Conservation (phyloP, 257 asterid species). For the Ilex aquifolium region DNA sequence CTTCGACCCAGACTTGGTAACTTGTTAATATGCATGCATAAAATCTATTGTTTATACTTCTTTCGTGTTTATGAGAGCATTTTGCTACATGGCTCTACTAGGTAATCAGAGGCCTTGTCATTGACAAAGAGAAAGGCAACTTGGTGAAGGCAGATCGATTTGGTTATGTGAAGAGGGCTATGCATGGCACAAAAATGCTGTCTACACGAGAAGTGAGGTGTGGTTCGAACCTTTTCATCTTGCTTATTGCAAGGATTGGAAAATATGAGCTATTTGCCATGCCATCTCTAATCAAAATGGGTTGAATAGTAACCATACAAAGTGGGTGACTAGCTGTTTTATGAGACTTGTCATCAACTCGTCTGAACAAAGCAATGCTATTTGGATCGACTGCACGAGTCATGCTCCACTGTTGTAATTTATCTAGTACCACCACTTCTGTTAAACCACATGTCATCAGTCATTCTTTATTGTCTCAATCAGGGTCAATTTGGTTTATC, state of each 20-base stretch:
- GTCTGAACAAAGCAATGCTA: too few relatives aligned
- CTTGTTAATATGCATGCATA: background rate
- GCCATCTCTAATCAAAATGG: too few relatives aligned
- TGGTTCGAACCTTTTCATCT: constrained; percentile 17
- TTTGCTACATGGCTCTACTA: constrained; percentile 19
- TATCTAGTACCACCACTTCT: too few relatives aligned
- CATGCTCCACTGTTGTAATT: too few relatives aligned
- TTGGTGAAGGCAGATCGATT: constrained; percentile 85
- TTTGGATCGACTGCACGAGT: too few relatives aligned
- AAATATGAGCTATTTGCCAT: background rate
- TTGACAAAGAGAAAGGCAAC: constrained; percentile 85
- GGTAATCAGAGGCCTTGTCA: constrained; percentile 90
- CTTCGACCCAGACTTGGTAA: constrained; percentile 86
- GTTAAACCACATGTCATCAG: too few relatives aligned
- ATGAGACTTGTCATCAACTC: too few relatives aligned
- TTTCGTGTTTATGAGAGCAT: constrained; percentile 5
- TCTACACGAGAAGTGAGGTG: constrained; percentile 80
- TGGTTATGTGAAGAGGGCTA: constrained; percentile 81
- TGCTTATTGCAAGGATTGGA: background rate
- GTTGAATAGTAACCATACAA: too few relatives aligned
- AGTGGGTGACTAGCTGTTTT: background rate
- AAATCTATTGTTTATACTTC: background rate
- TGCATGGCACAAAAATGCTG: constrained; percentile 84
- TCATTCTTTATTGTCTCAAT: too few relatives aligned
- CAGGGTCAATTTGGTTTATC: too few relatives aligned